Evolutionary conservation across 768 basidiomycete species (phyloP).

Genomic region (Mycena capillaripes): DNA sequence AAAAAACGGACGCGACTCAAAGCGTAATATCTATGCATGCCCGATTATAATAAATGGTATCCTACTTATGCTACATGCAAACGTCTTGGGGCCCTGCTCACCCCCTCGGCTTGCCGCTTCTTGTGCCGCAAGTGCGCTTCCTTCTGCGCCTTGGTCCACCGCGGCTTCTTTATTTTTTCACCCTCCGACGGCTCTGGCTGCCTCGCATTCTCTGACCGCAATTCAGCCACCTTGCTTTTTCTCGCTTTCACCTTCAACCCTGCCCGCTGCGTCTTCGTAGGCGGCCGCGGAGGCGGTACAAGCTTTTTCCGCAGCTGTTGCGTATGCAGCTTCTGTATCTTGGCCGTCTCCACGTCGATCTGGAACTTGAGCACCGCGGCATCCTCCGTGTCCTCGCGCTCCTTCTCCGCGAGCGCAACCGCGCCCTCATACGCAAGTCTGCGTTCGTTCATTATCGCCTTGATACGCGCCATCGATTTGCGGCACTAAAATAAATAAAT

Average conservation of each 20-base stretch:
- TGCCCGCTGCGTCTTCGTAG: constrained; percentile 3
- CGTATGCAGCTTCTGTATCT: constrained; percentile 23
- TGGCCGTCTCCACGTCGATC: constrained; percentile 40
- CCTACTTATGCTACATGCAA: constrained; percentile 22
- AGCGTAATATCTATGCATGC: too few species aligned
- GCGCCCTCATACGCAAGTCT: constrained; percentile 87
- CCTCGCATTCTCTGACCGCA: neutral
- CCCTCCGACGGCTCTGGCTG: neutral
- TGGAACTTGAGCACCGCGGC: constrained; percentile 47
- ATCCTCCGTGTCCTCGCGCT: constrained; percentile 36
- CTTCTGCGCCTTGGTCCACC: constrained; percentile 39
- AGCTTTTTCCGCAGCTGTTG: constrained; percentile 22
- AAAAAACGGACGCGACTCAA: too few species aligned
- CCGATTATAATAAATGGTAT: neutral
- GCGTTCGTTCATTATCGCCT: constrained; percentile 92
- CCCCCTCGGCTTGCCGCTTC: constrained; percentile 15
- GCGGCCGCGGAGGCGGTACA: neutral
- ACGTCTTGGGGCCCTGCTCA: neutral
- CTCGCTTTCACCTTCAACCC: constrained; percentile 23
- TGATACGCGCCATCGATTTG: constrained; percentile 98
- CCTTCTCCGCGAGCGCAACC: constrained; percentile 55
- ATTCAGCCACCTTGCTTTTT: neutral
- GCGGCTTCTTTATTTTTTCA: constrained; percentile 12
- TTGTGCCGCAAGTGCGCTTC: constrained; percentile 22
- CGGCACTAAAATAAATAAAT: constrained; percentile 69